Percentiles rank a stretch among this genome's conserved stretches.
Conservation (phyloP, 2,329 filamentous ascomycete genomes). For the Hymenoscyphus infarciens region DNA sequence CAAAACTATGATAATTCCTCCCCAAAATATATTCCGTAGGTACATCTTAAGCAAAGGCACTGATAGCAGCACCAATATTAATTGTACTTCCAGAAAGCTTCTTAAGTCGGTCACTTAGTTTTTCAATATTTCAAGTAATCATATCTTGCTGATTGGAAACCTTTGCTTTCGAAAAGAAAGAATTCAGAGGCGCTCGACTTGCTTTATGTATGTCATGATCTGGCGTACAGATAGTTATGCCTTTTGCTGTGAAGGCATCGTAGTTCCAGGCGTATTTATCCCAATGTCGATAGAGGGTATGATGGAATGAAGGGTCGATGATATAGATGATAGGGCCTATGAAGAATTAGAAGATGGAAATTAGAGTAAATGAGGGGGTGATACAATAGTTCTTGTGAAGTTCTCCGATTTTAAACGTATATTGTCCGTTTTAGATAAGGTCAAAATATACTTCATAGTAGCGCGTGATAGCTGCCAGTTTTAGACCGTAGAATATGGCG, state of each 20-base stretch:
- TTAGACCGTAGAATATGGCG: slow-evolving; percentile 19
- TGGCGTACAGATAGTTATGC: no score
- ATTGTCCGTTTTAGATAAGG: slow-evolving; percentile 13
- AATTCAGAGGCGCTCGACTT: slow-evolving; percentile 22
- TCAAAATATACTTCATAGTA: slow-evolving; percentile 18
- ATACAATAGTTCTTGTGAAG: slow-evolving; percentile 23
- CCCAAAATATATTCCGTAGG: slow-evolving; percentile 13
- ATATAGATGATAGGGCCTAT: slow-evolving; percentile 26
- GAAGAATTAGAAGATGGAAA: neutral
- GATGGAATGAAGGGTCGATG: no score
- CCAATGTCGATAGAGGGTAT: no score
- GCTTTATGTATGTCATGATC: slow-evolving; percentile 18
- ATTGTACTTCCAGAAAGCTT: neutral
- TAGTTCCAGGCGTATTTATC: no score
- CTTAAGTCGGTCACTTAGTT: slow-evolving; percentile 9
- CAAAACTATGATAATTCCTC: slow-evolving; percentile 12
- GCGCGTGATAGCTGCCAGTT: slow-evolving; percentile 18
- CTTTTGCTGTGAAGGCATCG: no score
- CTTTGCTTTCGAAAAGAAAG: slow-evolving; percentile 32
- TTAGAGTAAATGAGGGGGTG: no score
- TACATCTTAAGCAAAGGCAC: slow-evolving; percentile 12
- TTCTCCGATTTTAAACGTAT: slow-evolving; percentile 15
- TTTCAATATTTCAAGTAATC: slow-evolving; percentile 1
- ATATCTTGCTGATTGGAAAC: slow-evolving; percentile 14
- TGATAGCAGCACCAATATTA: slow-evolving; percentile 12